Base-by-base conservation (phyloP, 306 rosid genomes). In the Casuarina glauca region DNA sequence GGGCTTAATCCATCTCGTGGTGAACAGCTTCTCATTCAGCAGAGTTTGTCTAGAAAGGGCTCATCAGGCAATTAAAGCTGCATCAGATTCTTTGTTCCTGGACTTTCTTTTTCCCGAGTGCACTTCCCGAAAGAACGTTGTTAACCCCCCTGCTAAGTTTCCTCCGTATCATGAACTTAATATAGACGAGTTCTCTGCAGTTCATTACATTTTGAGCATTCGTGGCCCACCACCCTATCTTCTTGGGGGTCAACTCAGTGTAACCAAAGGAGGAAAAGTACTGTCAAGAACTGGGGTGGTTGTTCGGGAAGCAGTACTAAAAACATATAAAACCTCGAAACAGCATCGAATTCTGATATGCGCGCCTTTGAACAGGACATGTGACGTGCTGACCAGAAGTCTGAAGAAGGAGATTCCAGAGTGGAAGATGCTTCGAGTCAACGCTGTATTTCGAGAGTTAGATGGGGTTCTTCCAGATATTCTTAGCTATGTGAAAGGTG, bases 391-490 rank as follows among this genome's bases (percentile, higher is more conserved):
- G 39, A 58, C 8, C 38, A 58, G 64, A 26, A 58, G 64, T 58
- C 26, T 58, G 39, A 58, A 19, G 36, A 1, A 26, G 38, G 6
- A 3, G 26, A 58, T 58, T 7, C 9, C 13, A 58, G 38, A 58
- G 9, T 58, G 12, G 39, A 39, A 58, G 2, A 58, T 58, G 64
- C 26, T 58, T 26, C 64, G 64, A 58, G 64, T 39, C 64, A 58
- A 58, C 3, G 80, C 82, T 10, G 73, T 80, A 41, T 68, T 86
- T 42, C 67, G 82, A 5, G 79, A 78, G 74, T 20, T 9, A 54
- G 60, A 38, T 1, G 82, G 35, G 11, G 87, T 81, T 15, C 84
- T 86, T 12, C 64, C 39, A 0, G 84, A 87, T 70, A 79, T 82
- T 52, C 79, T 87, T 32, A 61, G 81, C 5, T 74, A 74, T 6